These are phyloP conservation scores for Hirschioporus abietinus DNA, from an alignment of 768 basidiomycete species.

Conservation along the genomic window DNA sequence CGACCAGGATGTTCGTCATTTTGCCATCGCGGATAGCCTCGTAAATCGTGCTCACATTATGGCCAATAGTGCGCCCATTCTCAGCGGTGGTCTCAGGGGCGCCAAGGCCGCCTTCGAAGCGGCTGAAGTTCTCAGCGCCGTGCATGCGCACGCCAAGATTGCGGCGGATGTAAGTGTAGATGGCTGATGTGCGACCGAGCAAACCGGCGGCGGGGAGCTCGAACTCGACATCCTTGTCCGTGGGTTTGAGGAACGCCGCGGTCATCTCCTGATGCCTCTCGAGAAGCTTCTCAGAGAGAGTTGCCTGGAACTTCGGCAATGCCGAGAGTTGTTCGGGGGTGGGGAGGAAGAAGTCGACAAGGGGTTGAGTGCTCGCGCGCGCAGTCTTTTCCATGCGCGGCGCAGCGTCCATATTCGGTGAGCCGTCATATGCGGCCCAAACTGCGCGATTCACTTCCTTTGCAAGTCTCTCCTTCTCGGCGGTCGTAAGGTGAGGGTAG, in stretches of 20 bases:
- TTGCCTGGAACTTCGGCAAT: constrained; percentile 20
- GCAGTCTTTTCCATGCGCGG: constrained; percentile 71
- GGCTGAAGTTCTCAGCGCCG: constrained; percentile 64
- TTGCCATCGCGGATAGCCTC: constrained; percentile 76
- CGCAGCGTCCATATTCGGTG: constrained; percentile 65
- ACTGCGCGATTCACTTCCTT: constrained; percentile 38
- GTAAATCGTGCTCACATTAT: constrained; percentile 68
- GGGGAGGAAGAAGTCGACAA: constrained; percentile 54
- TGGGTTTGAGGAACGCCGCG: constrained; percentile 25
- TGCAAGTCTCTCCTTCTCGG: constrained; percentile 29
- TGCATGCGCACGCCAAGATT: constrained; percentile 77
- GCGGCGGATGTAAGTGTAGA: constrained; percentile 75
- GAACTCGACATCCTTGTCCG: constrained; percentile 34
- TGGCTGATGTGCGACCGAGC: constrained; percentile 60
- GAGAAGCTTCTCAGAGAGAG: constrained; percentile 15
- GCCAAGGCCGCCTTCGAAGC: constrained; percentile 58
- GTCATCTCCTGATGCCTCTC: constrained; percentile 23
- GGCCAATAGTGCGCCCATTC: constrained; percentile 37
- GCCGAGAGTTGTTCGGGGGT: constrained; percentile 21
- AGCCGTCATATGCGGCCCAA: constrained; percentile 51
- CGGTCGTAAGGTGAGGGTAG: constrained; percentile 37
- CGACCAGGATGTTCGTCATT: constrained; percentile 52
- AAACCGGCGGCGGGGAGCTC: constrained; percentile 60
- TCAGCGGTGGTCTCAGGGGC: constrained; percentile 51
- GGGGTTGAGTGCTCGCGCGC: constrained; percentile 49